Evolutionary conservation across 345 rosid genomes (phyloP).

Genomic region (Odontarrhena argentea): DNA sequence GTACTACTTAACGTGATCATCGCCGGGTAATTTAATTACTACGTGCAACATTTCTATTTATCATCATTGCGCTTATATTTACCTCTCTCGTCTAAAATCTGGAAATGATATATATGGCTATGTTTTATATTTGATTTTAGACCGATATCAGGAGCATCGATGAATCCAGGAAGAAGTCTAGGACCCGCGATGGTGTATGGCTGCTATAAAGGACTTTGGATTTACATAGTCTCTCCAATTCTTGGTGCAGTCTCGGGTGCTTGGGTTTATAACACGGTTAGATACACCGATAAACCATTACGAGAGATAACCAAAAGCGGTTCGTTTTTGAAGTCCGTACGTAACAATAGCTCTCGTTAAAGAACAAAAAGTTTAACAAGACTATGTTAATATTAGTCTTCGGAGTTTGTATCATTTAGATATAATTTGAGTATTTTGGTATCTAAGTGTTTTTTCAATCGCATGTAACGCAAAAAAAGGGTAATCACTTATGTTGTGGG

Average conservation of each 20-base stretch:
- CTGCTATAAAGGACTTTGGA: constrained; percentile 67
- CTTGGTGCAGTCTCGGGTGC: constrained; percentile 82
- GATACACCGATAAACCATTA: constrained; percentile 81
- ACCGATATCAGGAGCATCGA: constrained; percentile 82
- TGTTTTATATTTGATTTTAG: constrained; percentile 30
- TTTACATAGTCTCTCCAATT: constrained; percentile 59
- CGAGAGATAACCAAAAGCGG: constrained; percentile 61
- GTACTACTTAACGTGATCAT: constrained; percentile 81
- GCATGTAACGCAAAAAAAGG: background rate
- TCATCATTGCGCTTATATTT: background rate
- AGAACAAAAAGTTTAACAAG: background rate
- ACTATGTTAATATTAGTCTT: constrained; percentile 12
- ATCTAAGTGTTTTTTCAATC: background rate
- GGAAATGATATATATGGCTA: background rate
- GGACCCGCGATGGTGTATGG: constrained; percentile 79
- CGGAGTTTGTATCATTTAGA: constrained; percentile 25
- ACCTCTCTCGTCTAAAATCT: background rate
- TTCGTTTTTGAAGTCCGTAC: constrained; percentile 50
- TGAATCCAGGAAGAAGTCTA: constrained; percentile 88
- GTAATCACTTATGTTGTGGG: constrained; percentile 5
- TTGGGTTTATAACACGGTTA: constrained; percentile 67
- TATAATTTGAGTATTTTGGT: constrained; percentile 11
- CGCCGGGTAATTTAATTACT: constrained; percentile 63
- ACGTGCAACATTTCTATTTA: background rate
- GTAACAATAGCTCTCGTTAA: constrained; percentile 38